Percentiles rank a stretch among this genome's conserved stretches.
Conservation (phyloP, 1,284 basidiomycete species). For the Trichosporon asahii region DNA sequence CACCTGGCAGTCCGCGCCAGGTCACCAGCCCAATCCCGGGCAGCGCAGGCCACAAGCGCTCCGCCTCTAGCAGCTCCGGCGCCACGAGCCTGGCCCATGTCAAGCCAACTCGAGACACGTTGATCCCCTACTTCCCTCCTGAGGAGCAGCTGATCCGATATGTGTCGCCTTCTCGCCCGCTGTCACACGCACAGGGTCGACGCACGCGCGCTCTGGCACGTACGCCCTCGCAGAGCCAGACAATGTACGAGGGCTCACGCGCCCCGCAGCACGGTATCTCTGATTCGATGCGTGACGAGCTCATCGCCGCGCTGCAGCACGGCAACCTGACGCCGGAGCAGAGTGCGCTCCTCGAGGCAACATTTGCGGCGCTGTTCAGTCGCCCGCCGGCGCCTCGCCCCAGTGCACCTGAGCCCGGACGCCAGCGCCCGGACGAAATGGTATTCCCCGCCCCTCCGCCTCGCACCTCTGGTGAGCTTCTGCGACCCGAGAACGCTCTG, state of each 20-base stretch:
- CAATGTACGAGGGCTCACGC: not conserved
- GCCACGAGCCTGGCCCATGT: not conserved
- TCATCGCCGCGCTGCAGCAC: not conserved
- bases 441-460: not conserved
- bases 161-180: not conserved
- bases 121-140: conserved; percentile 4
- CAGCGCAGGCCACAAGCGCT: not conserved
- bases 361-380: not conserved
- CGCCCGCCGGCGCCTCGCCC: not conserved
- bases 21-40: not conserved
- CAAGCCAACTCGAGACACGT: not conserved
- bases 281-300: not conserved
- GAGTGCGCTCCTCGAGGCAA: not conserved
- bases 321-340: conserved; percentile 3
- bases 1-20: not conserved
- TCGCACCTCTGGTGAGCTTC: not conserved
- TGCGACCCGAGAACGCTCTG: not conserved
- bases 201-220: not conserved
- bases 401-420: not conserved
- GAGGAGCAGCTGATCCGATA: not conserved
- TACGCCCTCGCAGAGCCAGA: conserved; percentile 1
- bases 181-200: not conserved
- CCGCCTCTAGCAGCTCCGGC: not conserved
- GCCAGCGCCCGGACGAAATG: not conserved
- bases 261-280: not conserved